Evolutionary conservation across 1,284 basidiomycete species (phyloP).

Genomic region (Wolfiporia cocos): DNA sequence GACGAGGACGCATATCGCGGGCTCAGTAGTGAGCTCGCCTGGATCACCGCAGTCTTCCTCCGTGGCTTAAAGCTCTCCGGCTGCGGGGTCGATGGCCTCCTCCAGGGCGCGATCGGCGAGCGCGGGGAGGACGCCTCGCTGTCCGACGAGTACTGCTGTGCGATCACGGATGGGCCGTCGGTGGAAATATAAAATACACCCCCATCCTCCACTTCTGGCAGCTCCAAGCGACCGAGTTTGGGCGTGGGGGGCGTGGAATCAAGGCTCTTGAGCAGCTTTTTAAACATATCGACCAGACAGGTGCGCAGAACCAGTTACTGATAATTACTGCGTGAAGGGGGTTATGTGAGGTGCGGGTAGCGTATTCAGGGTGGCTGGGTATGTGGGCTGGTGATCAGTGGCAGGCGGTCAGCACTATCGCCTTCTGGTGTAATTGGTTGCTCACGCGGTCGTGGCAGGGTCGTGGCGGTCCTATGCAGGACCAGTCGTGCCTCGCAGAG

Average conservation of each 20-base stretch:
- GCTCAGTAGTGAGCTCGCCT: slow-evolving; percentile 1
- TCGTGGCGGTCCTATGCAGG: slow-evolving; percentile 9
- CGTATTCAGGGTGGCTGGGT: no score
- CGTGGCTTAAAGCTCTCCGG: slow-evolving; percentile 14
- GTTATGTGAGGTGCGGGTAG: slow-evolving; percentile 5
- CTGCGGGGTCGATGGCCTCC: slow-evolving; percentile 9
- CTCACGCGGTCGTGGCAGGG: slow-evolving; percentile 15
- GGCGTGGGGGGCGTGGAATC: slow-evolving; percentile 26
- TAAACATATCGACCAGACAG: slow-evolving; percentile 20
- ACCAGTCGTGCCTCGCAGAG: slow-evolving; percentile 11
- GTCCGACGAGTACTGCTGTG: slow-evolving; percentile 15
- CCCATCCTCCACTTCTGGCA: slow-evolving; percentile 21
- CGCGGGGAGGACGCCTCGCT: slow-evolving; percentile 17
- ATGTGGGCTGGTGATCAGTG: no score
- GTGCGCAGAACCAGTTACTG: slow-evolving; percentile 8
- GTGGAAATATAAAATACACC: slow-evolving; percentile 9
- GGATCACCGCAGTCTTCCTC: slow-evolving; percentile 14
- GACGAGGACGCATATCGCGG: slow-evolving; percentile 2
- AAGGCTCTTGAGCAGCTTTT: slow-evolving; percentile 19
- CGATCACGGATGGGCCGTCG: slow-evolving; percentile 7
- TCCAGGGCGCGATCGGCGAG: slow-evolving; percentile 4
- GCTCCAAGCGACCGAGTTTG: slow-evolving; percentile 22
- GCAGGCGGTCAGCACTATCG: no score
- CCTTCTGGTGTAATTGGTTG: no score
- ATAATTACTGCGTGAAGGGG: neutral